Base-by-base conservation (phyloP, 306 rosid genomes). In the Vigna unguiculata region DNA sequence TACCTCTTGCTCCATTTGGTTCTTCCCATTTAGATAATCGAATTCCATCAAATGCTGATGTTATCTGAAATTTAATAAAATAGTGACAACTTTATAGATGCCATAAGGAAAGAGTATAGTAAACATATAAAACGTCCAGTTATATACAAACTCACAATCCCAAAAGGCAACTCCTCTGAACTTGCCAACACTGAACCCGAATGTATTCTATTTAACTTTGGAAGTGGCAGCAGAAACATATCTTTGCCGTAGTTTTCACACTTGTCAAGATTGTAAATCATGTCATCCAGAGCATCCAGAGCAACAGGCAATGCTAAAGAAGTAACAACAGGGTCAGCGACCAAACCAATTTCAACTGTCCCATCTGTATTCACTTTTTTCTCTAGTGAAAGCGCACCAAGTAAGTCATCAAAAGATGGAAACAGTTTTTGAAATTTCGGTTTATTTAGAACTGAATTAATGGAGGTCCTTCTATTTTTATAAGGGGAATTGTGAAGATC, bases 1-100 rank as follows among this genome's bases (percentile, higher is more conserved):
- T 85, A 94, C 98, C 98, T 90, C 76, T 80, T 60, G 95, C 98
- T 72, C 98, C 98, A 63, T 82, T 85, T 76, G 98, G 97, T 74
- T 92, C 98, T 87, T 92, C 98, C 98, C 98, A 95, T 90, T 92
- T 95, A 38, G 91, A 89, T 68, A 15, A 16, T 46, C 28, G 83
- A 69, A 59, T 83, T 74, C 97, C 98, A 85, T 92, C 98, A 86
- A 95, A 95, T 59, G 96, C 95, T 12, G 97, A 87, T 12, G 96
- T 92, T 80, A 76, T 89, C 98, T 95, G 89, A 76, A 83, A 81
- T 79, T 76, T 76, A 38, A 73, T 15, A 74, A 61, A 73, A 72
- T 53, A 55, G 45, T 38, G 36, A 77, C 70, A 24, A 63, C 76
- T 60, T 89, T 71, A 82, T 43, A 52, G 53, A 71, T 47, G 57